These are phyloP conservation scores for Aspergillus candidus DNA, from an alignment of 2,329 filamentous ascomycete species.

Conservation along the genomic window DNA sequence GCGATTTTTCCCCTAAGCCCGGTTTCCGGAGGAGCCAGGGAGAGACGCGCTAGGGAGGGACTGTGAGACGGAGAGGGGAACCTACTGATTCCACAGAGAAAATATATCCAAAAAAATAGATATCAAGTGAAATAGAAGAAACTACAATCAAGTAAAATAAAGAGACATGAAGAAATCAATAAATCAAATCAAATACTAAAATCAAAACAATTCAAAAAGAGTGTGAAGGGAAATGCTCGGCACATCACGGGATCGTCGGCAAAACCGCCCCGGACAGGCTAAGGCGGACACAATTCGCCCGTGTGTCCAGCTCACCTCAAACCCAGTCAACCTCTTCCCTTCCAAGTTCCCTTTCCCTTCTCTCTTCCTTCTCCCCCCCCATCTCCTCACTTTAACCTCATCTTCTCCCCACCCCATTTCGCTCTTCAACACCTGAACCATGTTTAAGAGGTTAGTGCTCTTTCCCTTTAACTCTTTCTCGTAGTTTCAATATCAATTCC, in stretches of 20 bases:
- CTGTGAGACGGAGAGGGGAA: background rate
- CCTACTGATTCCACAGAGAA: background rate
- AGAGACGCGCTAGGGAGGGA: background rate
- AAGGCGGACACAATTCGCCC: conserved; percentile 29
- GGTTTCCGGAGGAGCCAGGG: conserved; percentile 8
- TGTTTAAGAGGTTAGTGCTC: conserved; percentile 56
- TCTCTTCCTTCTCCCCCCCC: conserved; percentile 22
- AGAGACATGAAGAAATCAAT: no score
- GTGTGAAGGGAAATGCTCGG: conserved; percentile 18
- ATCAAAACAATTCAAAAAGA: background rate
- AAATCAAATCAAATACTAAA: background rate
- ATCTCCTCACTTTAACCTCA: conserved; percentile 30
- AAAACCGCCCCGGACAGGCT: conserved; percentile 40
- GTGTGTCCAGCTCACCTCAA: conserved; percentile 16
- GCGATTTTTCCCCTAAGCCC: conserved; percentile 17
- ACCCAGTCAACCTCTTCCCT: conserved; percentile 20
- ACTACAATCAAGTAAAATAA: no score
- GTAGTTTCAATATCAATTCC: conserved; percentile 11
- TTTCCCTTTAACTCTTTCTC: conserved; percentile 10
- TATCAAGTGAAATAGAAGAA: no score
- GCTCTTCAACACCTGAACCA: conserved; percentile 47
- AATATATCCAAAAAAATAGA: background rate
- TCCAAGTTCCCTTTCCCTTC: conserved; percentile 24
- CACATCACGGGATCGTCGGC: conserved; percentile 40
- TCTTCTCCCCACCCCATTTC: conserved; percentile 27